A percentile compares a stretch with the other conserved stretches of the same genome.
phyloP scores from a whole-genome alignment of 1,139 yeast genomes.

The Groenewaldozyma auringiensis region DNA sequence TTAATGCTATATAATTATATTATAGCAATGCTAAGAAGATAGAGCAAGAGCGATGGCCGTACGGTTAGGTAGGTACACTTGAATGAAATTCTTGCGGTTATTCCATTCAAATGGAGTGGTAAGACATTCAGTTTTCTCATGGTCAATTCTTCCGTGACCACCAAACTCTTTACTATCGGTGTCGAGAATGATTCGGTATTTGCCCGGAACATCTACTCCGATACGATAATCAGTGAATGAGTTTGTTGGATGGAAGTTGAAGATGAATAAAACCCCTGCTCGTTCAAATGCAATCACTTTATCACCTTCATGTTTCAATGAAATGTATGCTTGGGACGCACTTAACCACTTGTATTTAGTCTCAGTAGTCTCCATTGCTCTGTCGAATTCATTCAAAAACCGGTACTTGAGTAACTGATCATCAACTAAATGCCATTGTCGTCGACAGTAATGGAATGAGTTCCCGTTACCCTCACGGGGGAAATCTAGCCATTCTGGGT shows the following conservation, averaged over 20 bases:
- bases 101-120: constrained; percentile 80
- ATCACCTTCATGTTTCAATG: constrained; percentile 81
- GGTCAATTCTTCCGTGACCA: constrained; percentile 72
- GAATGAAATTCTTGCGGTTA: constrained; percentile 62
- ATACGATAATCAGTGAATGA: constrained; percentile 82
- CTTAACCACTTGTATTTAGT: constrained; percentile 61
- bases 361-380: constrained; percentile 76
- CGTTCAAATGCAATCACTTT: constrained; percentile 86
- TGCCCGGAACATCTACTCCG: constrained; percentile 78
- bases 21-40: too few relatives aligned
- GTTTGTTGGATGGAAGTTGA: constrained; percentile 81
- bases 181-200: constrained; percentile 64
- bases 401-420: constrained; percentile 76
- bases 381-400: constrained; percentile 69
- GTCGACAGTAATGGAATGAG: constrained; percentile 87
- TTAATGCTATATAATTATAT: not conserved
- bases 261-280: constrained; percentile 73
- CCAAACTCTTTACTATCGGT: constrained; percentile 68
- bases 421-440: constrained; percentile 82
- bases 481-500: constrained; percentile 98
- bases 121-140: constrained; percentile 37
- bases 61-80: constrained; percentile 79
- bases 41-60: constrained; percentile 65
- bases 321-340: constrained; percentile 75
- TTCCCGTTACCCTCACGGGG: constrained; percentile 85